Percentiles rank a stretch among this genome's conserved stretches.
phyloP scores from a whole-genome alignment of 202 grass and related monocot genomes.

The Schoenoplectus tabernaemontani region DNA sequence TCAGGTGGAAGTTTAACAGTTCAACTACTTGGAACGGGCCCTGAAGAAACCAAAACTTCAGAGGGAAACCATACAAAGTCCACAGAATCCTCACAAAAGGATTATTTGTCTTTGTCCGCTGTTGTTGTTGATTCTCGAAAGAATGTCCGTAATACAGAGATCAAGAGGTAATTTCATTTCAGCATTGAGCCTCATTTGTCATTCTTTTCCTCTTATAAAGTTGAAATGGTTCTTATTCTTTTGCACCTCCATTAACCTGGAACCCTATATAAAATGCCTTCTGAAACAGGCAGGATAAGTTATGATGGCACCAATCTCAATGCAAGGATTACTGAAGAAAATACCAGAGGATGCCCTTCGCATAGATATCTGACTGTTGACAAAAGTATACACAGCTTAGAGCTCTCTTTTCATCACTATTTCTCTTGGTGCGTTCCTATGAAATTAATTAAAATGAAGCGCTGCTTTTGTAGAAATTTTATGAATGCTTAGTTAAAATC shows the following conservation, averaged over 20 bases:
- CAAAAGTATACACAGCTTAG: neutral
- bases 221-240: neutral
- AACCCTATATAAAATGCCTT: neutral
- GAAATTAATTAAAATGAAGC: neutral
- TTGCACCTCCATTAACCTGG: neutral
- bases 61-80: neutral
- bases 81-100: slow-evolving; percentile 35
- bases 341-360: slow-evolving; percentile 1
- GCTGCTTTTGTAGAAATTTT: neutral
- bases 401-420: neutral
- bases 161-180: slow-evolving; percentile 55
- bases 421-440: neutral
- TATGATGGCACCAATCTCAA: slow-evolving; percentile 1
- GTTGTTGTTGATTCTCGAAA: slow-evolving; percentile 57
- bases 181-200: neutral
- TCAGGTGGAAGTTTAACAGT: slow-evolving; percentile 79
- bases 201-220: neutral
- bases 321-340: neutral
- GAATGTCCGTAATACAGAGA: slow-evolving; percentile 37
- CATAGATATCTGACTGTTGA: neutral
- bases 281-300: slow-evolving; percentile 25
- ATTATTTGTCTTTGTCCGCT: slow-evolving; percentile 47
- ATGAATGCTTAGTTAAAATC: neutral
- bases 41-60: slow-evolving; percentile 37
- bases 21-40: slow-evolving; percentile 59